Evolutionary conservation across 768 basidiomycete genomes (phyloP), one percentile per base, ranked within the genome.

Genomic region (Kwoniella dendrophila): DNA sequence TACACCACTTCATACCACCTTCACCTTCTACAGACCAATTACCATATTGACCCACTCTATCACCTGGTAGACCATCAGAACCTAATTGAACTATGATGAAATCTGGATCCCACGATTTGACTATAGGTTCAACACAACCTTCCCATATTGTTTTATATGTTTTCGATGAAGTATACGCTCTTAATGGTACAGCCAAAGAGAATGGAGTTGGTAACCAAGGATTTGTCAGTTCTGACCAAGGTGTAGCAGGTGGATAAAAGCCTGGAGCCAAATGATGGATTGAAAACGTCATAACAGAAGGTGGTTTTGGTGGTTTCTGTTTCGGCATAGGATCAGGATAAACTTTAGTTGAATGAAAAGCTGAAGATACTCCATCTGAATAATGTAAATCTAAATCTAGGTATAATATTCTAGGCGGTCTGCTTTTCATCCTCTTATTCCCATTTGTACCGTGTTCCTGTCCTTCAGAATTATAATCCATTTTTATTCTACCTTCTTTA

Each of bases 371-470:
- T 0, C 86, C 92, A 71, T 96, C 92, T 3, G 89, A 90, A 70
- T 90, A 92, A 76, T 97, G 94, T 2, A 96, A 82, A 75, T 97
- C 94, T 8, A 97, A 80, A 73, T 97, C 94, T 50, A 98, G 83
- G 79, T 96, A 96, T 85, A 97, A 86, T 11, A 93, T 83, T 2
- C 89, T 85, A 0, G 78, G 63, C 14, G 50, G 64, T 68, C 72
- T 43, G 18, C 56, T 61, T 5, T 49, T 55, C 2, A 41, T 43
- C 83, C 84, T 56, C 79, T 74, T 30, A 62, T 51, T 33, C 5
- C 3, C 12, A 18, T 50, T 49, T 30, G 34, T 20, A 20, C 33
- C 56, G 3, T 22, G 27, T 6, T 44, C 38, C 22, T 51, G 24
- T 20, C 29, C 33, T n/a, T 43, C 14, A n/a, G 48, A 20, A 24